Conservation (phyloP, 2,329 filamentous ascomycete genomes). For the Raffaelea ambrosiae region DNA sequence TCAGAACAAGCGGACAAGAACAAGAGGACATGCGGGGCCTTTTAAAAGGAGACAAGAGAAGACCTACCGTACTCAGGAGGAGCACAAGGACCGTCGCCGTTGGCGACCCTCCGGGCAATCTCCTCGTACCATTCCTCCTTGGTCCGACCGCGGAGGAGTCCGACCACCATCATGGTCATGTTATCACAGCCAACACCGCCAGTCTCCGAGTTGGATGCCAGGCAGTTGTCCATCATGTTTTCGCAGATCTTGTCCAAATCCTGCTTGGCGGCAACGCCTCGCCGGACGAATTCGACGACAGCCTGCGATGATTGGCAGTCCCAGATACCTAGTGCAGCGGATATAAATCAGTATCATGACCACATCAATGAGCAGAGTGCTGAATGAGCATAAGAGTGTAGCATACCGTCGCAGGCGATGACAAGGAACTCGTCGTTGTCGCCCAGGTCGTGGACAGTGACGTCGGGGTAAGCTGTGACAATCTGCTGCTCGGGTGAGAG, state of each 20-base stretch:
- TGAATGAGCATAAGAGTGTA: too few species aligned
- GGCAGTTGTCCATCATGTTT: constrained; percentile 99
- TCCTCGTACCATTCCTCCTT: constrained; percentile 99
- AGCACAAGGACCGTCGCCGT: constrained; percentile 95
- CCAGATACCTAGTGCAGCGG: constrained; percentile 71
- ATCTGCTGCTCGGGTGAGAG: constrained; percentile 97
- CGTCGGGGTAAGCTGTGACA: constrained; percentile 92
- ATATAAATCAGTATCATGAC: not conserved
- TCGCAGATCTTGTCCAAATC: constrained; percentile 92
- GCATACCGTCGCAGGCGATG: constrained; percentile 82
- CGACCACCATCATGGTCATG: constrained; percentile 96
- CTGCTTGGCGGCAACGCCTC: constrained; percentile 94
- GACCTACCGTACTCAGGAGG: constrained; percentile 98
- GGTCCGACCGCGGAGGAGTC: constrained; percentile 79
- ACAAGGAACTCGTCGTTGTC: constrained; percentile 95
- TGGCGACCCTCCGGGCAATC: constrained; percentile 86
- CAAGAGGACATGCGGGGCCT: not conserved
- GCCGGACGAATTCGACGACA: constrained; percentile 91
- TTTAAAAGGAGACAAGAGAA: constrained; percentile 21
- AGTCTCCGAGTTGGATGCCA: constrained; percentile 95
- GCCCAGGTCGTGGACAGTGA: constrained; percentile 80
- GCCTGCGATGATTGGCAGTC: constrained; percentile 98
- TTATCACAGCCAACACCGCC: constrained; percentile 98
- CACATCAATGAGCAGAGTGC: too few species aligned
- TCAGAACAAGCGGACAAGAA: not conserved